phyloP scores from a whole-genome alignment of 768 basidiomycete genomes.

The Xerocomellus dryophilus region DNA sequence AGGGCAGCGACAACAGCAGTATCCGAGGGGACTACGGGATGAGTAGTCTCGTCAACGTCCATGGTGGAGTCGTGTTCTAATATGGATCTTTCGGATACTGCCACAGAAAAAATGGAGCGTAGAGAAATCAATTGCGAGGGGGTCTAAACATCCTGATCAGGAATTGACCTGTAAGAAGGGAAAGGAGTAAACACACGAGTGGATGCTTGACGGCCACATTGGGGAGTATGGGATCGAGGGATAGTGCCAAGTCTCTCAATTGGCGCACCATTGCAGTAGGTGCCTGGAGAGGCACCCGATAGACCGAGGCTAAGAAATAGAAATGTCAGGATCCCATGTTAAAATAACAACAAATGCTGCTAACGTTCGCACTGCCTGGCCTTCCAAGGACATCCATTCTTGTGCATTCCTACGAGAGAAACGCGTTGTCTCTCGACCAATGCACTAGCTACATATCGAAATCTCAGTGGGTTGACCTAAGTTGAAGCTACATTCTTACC shows the following conservation, averaged over 20 bases:
- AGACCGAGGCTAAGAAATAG: conserved; percentile 54
- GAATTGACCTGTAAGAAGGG: not conserved
- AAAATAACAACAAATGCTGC: conserved; percentile 19
- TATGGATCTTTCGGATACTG: conserved; percentile 26
- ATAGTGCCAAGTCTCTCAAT: conserved; percentile 52
- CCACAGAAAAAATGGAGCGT: conserved; percentile 41
- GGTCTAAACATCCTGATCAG: conserved; percentile 42
- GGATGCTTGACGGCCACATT: conserved; percentile 68
- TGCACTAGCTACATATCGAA: conserved; percentile 48
- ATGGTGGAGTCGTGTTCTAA: conserved; percentile 25
- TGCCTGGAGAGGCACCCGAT: conserved; percentile 69
- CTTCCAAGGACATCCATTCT: conserved; percentile 83
- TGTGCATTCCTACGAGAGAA: conserved; percentile 68
- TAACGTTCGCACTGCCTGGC: conserved; percentile 75
- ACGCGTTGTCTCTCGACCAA: conserved; percentile 71
- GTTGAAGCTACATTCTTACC: conserved; percentile 51
- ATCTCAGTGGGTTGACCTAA: conserved; percentile 13
- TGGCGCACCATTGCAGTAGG: conserved; percentile 61
- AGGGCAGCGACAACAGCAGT: conserved; percentile 41
- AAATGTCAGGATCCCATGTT: not conserved
- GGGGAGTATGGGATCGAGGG: conserved; percentile 51
- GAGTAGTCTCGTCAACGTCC: conserved; percentile 9
- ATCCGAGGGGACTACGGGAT: conserved; percentile 32
- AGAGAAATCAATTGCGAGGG: conserved; percentile 55
- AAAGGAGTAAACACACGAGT: conserved; percentile 45